Evolutionary conservation across 129 eudicot species (phyloP), one percentile per base, ranked within the genome.

Genomic region (Rutidosis leptorrhynchoides): DNA sequence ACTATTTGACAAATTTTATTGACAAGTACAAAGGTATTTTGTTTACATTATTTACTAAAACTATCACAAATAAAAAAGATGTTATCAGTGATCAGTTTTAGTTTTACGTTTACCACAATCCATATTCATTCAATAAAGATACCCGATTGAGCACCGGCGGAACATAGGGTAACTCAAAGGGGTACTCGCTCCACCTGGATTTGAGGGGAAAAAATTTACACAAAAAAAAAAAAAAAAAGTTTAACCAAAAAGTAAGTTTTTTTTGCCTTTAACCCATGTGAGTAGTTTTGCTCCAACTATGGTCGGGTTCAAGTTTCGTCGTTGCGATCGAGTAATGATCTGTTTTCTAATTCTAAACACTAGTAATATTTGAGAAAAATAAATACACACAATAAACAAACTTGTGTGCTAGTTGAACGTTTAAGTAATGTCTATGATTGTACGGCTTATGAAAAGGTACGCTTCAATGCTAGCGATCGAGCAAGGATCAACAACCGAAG

Each of bases 401-500:
- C 26, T 14, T 23, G 17, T 60, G 58, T 58, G 54, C 6, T 19
- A 6, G 3, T 8, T 37, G 17, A 54, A 12, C 3, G 7, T 6
- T 5, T 58, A 22, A 19, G 22, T 67, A 60, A 68, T 5, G 33
- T 40, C 25, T 26, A 60, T 8, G 27, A 60, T 60, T 35, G 49
- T 19, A 46, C 16, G 22, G 14, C 16, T 16, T 29, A 67, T 35
- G 10, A 72, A 73, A 76, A 93, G 98, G 73, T 93, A 93, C 58
- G 87, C 96, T 32, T 89, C 99, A 2, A 82, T 89, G 93, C 75
- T 89, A 75, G 95, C 99, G n/a, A 83, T 93, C 24, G 99, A 93
- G n/a, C 46, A 40, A 82, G 81, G 95, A 68, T 87, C 96, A 19
- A 81, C 95, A 74, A 71, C 95, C 7, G 73, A 88, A 57, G 99